phyloP scores from a whole-genome alignment of 2,329 filamentous ascomycete genomes.

The Aspergillus thermomutatus region DNA sequence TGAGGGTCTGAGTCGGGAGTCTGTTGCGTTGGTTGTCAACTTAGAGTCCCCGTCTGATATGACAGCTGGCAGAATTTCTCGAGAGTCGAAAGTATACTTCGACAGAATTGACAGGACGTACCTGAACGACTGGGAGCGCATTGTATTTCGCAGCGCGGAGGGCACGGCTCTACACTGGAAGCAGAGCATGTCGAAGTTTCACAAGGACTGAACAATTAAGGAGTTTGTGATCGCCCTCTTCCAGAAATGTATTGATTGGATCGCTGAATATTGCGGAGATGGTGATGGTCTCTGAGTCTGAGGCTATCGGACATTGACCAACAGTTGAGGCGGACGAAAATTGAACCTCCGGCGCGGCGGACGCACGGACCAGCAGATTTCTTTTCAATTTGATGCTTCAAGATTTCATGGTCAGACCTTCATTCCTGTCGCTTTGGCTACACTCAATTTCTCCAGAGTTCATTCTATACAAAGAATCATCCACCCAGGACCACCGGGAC shows the following conservation, averaged over 20 bases:
- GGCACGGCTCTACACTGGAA: slow-evolving; percentile 32
- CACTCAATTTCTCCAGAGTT: background rate
- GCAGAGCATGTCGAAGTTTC: slow-evolving; percentile 28
- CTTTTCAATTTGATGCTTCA: background rate
- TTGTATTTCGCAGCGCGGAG: slow-evolving; percentile 21
- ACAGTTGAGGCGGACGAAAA: slow-evolving; percentile 29
- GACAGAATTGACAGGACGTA: slow-evolving; percentile 10
- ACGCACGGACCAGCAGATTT: slow-evolving; percentile 29
- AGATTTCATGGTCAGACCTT: slow-evolving; percentile 6
- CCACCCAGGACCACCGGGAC: background rate
- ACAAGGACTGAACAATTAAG: background rate
- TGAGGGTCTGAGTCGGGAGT: slow-evolving; percentile 1
- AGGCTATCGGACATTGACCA: slow-evolving; percentile 8
- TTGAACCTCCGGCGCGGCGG: slow-evolving; percentile 28
- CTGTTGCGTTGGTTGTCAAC: background rate
- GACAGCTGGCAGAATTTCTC: too few relatives aligned
- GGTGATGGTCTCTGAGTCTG: slow-evolving; percentile 1
- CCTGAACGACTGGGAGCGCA: slow-evolving; percentile 13
- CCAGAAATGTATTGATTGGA: background rate
- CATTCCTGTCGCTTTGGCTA: background rate
- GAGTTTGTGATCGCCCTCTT: background rate
- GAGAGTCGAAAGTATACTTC: background rate
- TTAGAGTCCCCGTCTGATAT: background rate
- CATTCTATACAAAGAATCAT: background rate
- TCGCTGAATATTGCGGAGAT: slow-evolving; percentile 10